Evolutionary conservation across 2,329 filamentous ascomycete species (phyloP), one percentile per base, ranked within the genome.

Genomic region (Aspergillus sp.): DNA sequence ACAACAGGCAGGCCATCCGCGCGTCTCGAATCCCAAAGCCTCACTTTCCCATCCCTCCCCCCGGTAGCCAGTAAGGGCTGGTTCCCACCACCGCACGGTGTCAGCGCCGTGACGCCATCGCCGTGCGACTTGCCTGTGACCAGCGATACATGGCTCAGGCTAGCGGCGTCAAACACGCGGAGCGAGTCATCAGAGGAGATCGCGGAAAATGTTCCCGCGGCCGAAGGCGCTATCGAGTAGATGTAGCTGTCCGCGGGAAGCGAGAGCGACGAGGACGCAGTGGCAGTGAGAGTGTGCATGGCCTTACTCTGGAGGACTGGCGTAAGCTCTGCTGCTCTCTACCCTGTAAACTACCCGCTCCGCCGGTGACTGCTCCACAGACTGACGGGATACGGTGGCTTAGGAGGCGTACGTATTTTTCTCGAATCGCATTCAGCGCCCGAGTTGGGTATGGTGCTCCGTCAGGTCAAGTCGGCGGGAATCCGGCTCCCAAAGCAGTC

Each of bases 161-260:
- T 47, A 25, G 48, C 40, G 17, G 53, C 54, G 42, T 64, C 58
- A 37, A 66, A 58, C 5, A 61, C 40, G 10, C 62, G 58, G 31
- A 66, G 45, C 12, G 63, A 66, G 45, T 66, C 60, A 49, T 66
- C 62, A 12, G 63, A 66, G 5, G 61, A 62, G 34, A 66, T 66
- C 26, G 58, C 60, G 10, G 61, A 61, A 27, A 66, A 53, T 6
- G 47, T 45, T 15, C 45, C 45, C 15, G 45, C 40, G 10, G 49
- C 48, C 5, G 49, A 48, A 2, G 51, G 40, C 4, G 52, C 45
- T 31, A 66, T 49, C 7, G 53, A 52, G 43, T 66, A 66, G 41
- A 66, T 64, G 48, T 66, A 66, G 39, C 53, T 63, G 17, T 55
- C 54, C 24, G 52, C 33, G 1, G 61, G 54, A 2, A 65, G 50